Percentiles rank a stretch among this genome's conserved stretches.
These are phyloP conservation scores for Arthonia radiata DNA, from an alignment of 495 filamentous ascomycete species.

Conservation along the genomic window DNA sequence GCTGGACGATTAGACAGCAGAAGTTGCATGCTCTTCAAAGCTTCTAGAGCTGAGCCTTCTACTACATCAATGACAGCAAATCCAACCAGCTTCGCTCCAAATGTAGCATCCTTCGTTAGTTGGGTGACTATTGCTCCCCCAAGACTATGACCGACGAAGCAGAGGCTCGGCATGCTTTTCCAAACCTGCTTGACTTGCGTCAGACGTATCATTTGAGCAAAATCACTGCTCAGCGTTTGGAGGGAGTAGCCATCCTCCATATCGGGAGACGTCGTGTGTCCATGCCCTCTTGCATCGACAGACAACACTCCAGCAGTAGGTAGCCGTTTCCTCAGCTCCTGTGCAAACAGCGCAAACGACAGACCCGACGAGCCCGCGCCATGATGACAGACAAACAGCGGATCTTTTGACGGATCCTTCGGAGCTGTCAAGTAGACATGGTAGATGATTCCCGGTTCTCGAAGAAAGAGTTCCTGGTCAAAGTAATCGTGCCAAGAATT, in stretches of 20 bases:
- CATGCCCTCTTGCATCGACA: conserved; percentile 68
- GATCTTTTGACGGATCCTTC: conserved; percentile 29
- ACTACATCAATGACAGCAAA: conserved; percentile 91
- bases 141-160: conserved; percentile 83
- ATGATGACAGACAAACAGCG: conserved; percentile 75
- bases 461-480: conserved; percentile 54
- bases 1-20: conserved; percentile 68
- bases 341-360: conserved; percentile 59
- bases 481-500: conserved; percentile 72
- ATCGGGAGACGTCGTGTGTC: conserved; percentile 30
- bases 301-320: conserved; percentile 67
- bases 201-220: conserved; percentile 39
- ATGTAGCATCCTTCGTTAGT: conserved; percentile 36
- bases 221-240: conserved; percentile 43
- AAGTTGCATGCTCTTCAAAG: conserved; percentile 80
- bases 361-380: conserved; percentile 74
- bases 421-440: conserved; percentile 71
- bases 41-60: conserved; percentile 73
- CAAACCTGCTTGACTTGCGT: conserved; percentile 41
- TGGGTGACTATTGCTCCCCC: conserved; percentile 89
- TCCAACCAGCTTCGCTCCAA: conserved; percentile 48
- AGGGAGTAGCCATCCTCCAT: conserved; percentile 34
- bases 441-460: conserved; percentile 29
- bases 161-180: conserved; percentile 42
- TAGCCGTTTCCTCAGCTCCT: conserved; percentile 50